Evolutionary conservation across 805 yeast species (phyloP).

Genomic region (Saturnispora serradocipensis): DNA sequence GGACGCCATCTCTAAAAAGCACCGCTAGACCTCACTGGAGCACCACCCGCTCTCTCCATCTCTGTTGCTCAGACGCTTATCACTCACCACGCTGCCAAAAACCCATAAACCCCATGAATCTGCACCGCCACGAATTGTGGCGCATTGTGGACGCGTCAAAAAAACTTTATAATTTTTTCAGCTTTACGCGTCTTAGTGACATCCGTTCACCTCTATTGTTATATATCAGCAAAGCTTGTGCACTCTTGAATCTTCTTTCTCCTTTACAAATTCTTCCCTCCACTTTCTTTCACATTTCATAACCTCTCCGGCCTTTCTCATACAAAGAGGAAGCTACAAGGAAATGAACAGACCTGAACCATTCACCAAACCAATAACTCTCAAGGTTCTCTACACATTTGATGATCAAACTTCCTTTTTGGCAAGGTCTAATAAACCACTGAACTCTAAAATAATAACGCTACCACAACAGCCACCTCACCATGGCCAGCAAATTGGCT

Average conservation of each 20-base stretch:
- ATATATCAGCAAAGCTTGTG: background rate
- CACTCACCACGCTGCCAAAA: too few species aligned
- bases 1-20: too few species aligned
- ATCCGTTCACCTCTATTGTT: background rate
- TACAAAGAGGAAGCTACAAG: background rate
- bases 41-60: too few species aligned
- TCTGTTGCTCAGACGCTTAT: too few species aligned
- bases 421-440: slow-evolving; percentile 30
- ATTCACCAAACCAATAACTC: slow-evolving; percentile 21
- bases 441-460: slow-evolving; percentile 34
- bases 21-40: too few species aligned
- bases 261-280: background rate
- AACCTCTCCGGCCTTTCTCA: background rate
- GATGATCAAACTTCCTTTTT: slow-evolving; percentile 35
- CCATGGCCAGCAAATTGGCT: slow-evolving; percentile 30
- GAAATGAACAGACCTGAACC: slow-evolving; percentile 5
- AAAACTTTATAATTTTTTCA: background rate
- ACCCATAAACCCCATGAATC: background rate
- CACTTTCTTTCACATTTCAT: background rate
- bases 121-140: background rate
- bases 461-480: slow-evolving; percentile 32
- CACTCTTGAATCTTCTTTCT: background rate
- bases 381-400: slow-evolving; percentile 34
- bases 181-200: background rate
- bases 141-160: background rate